Conservation (phyloP, 345 rosid species). For the Moringa oleifera region DNA sequence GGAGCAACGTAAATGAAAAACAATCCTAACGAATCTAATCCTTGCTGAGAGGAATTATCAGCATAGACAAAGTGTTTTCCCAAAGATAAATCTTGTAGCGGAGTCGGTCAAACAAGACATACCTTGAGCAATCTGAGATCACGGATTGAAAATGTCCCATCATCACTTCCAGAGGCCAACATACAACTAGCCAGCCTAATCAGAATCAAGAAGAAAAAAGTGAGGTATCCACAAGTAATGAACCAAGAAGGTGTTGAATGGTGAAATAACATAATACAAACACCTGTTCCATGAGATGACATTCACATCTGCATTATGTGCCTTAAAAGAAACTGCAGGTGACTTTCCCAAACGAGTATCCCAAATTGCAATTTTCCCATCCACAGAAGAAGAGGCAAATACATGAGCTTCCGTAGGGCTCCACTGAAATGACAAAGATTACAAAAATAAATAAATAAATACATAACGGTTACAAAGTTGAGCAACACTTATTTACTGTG, state of each 20-base stretch:
- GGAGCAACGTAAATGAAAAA: background rate
- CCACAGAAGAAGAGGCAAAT: conserved; percentile 88
- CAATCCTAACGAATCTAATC: background rate
- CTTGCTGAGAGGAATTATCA: background rate
- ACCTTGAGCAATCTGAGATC: conserved; percentile 81
- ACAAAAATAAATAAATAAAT: background rate
- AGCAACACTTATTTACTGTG: background rate
- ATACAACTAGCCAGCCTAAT: conserved; percentile 81
- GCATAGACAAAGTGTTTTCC: background rate
- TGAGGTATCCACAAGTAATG: background rate
- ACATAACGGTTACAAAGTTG: conserved; percentile 4
- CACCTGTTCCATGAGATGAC: conserved; percentile 98
- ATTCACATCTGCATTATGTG: conserved; percentile 90
- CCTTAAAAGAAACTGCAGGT: conserved; percentile 66
- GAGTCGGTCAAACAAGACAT: background rate
- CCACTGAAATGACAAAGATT: conserved; percentile 59
- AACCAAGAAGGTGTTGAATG: background rate
- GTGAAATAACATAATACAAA: conserved; percentile 9
- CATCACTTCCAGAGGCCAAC: conserved; percentile 97
- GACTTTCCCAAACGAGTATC: conserved; percentile 68
- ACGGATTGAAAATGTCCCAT: conserved; percentile 85
- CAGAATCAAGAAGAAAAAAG: conserved; percentile 13
- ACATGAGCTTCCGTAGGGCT: conserved; percentile 78
- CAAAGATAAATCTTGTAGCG: background rate
- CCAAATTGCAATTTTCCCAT: conserved; percentile 82